A percentile compares a stretch with the other conserved stretches of the same genome.
Conservation (phyloP, 2,329 filamentous ascomycete genomes). For the Tolypocladium endophyticum region DNA sequence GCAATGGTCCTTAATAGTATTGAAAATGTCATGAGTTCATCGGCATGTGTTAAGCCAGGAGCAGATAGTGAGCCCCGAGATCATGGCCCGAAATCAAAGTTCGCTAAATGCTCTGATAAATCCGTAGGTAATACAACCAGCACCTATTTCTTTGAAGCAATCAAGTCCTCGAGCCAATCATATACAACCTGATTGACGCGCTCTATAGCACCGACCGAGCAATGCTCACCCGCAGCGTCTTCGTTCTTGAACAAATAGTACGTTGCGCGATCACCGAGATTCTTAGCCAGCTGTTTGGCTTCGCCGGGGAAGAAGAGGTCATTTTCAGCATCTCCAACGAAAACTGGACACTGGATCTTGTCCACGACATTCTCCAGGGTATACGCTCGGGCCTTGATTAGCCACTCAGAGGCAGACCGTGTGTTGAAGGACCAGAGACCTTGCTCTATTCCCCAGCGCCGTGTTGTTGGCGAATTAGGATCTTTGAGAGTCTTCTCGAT, state of each 20-base stretch:
- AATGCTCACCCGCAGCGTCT: neutral
- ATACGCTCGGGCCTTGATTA: conserved; percentile 7
- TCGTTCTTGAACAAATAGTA: neutral
- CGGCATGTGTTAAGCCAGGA: no score
- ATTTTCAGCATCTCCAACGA: conserved; percentile 8
- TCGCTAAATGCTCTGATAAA: neutral
- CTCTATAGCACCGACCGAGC: neutral
- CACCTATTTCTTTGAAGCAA: neutral
- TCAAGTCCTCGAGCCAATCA: neutral
- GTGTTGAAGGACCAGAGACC: conserved; percentile 14
- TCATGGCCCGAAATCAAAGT: no score
- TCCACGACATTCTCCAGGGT: conserved; percentile 7
- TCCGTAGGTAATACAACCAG: neutral
- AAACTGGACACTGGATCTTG: conserved; percentile 10
- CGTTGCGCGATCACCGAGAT: conserved; percentile 3
- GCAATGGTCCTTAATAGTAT: no score
- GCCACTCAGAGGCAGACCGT: conserved; percentile 8
- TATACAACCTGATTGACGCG: neutral
- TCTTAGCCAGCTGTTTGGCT: neutral
- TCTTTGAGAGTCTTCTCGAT: neutral
- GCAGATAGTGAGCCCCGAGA: no score
- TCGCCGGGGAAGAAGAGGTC: conserved; percentile 5
- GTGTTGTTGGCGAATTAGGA: neutral
- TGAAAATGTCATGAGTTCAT: no score
- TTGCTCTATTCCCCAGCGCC: conserved; percentile 12